A percentile compares a stretch with the other conserved stretches of the same genome.
Evolutionary conservation across 192 early-diverging fungal genomes (phyloP).

Genomic region (Rhizophagus prolifer): DNA sequence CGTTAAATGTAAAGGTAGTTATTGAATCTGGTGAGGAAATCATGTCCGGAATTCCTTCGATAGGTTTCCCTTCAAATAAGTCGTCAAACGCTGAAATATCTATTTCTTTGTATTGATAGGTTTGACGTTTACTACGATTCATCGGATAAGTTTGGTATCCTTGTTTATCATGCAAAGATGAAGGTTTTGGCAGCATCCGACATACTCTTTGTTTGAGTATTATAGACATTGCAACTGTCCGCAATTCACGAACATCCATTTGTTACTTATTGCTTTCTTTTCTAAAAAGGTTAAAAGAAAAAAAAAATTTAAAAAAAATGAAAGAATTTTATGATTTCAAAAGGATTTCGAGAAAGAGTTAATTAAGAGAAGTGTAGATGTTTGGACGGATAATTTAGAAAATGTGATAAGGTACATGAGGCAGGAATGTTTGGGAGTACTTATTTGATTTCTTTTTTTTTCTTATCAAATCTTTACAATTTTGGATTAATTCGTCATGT

Average conservation of each 20-base stretch:
- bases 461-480: too few relatives aligned
- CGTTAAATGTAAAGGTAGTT: neutral
- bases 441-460: too few relatives aligned
- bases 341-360: too few relatives aligned
- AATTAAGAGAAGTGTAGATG: too few relatives aligned
- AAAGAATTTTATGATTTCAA: too few relatives aligned
- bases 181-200: neutral
- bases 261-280: neutral
- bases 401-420: too few relatives aligned
- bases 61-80: neutral
- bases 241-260: neutral
- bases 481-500: too few relatives aligned
- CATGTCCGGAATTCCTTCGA: neutral
- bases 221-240: neutral
- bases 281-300: too few relatives aligned
- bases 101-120: neutral
- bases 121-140: neutral
- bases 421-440: too few relatives aligned
- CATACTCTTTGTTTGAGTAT: neutral
- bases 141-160: neutral
- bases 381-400: too few relatives aligned
- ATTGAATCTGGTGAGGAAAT: neutral
- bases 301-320: too few relatives aligned
- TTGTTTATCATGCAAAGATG: neutral
- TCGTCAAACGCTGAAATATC: neutral